Conservation (phyloP, 2,329 filamentous ascomycete genomes). For the Aureobasidium sp. region DNA sequence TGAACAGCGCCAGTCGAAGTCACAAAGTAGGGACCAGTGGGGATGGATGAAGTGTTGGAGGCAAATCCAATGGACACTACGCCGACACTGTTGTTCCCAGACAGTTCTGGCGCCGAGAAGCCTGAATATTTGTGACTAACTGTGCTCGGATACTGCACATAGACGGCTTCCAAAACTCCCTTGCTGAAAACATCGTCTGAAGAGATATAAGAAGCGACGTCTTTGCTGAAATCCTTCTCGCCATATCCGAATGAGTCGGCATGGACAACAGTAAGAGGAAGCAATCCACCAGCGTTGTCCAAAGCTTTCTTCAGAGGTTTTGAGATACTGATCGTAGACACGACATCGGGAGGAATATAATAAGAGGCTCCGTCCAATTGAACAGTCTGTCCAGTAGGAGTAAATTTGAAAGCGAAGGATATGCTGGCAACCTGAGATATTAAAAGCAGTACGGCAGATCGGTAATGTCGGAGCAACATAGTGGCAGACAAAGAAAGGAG, state of each 20-base stretch:
- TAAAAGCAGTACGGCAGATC: slow-evolving; percentile 1
- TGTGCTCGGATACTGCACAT: slow-evolving; percentile 16
- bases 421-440: neutral
- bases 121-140: slow-evolving; percentile 1
- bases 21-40: slow-evolving; percentile 46
- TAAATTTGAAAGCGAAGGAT: slow-evolving; percentile 14
- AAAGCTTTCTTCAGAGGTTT: slow-evolving; percentile 20
- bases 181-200: slow-evolving; percentile 37
- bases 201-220: slow-evolving; percentile 26
- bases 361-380: slow-evolving; percentile 33
- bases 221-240: slow-evolving; percentile 20
- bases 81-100: slow-evolving; percentile 8
- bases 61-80: slow-evolving; percentile 19
- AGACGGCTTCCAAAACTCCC: slow-evolving; percentile 30
- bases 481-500: neutral
- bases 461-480: neutral
- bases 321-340: slow-evolving; percentile 26
- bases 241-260: slow-evolving; percentile 22
- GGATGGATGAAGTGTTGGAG: slow-evolving; percentile 25
- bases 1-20: slow-evolving; percentile 39
- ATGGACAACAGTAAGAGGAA: slow-evolving; percentile 34
- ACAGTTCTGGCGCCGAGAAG: slow-evolving; percentile 9
- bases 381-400: slow-evolving; percentile 35
- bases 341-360: slow-evolving; percentile 33
- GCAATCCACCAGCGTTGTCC: slow-evolving; percentile 24